A percentile compares a stretch with the other conserved stretches of the same genome.
These are phyloP conservation scores for Hyaloperonospora brassicae DNA, from an alignment of 352 stramenopile species.

Conservation along the genomic window DNA sequence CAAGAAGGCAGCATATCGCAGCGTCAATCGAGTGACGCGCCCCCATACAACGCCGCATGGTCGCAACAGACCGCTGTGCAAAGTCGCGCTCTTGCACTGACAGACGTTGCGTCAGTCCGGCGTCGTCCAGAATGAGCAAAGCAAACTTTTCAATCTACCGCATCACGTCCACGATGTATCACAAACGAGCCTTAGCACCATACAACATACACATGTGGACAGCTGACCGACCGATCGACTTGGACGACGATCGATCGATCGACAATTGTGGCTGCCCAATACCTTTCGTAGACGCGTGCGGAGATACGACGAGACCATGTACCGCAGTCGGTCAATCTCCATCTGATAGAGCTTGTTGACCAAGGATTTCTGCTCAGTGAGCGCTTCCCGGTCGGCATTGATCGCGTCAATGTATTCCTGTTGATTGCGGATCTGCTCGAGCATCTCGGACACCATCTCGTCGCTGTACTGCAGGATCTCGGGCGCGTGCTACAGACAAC, in stretches of 20 bases:
- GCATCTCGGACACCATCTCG: constrained; percentile 74
- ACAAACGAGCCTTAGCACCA: background rate
- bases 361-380: constrained; percentile 76
- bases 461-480: constrained; percentile 70
- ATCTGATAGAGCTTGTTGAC: constrained; percentile 85
- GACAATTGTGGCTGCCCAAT: background rate
- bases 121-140: constrained; percentile 44
- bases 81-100: constrained; percentile 71
- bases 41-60: background rate
- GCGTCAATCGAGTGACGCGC: background rate
- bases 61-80: constrained; percentile 50
- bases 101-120: constrained; percentile 39
- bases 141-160: constrained; percentile 72
- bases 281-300: constrained; percentile 71
- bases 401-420: constrained; percentile 83
- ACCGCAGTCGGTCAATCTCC: constrained; percentile 82
- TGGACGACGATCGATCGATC: background rate
- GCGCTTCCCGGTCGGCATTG: constrained; percentile 42
- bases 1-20: background rate
- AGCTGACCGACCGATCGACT: background rate
- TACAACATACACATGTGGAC: background rate
- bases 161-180: background rate
- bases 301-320: constrained; percentile 79
- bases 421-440: constrained; percentile 81
- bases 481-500: constrained; percentile 49